phyloP scores from a whole-genome alignment of 352 stramenopile species.

The Phytophthora sojae region DNA sequence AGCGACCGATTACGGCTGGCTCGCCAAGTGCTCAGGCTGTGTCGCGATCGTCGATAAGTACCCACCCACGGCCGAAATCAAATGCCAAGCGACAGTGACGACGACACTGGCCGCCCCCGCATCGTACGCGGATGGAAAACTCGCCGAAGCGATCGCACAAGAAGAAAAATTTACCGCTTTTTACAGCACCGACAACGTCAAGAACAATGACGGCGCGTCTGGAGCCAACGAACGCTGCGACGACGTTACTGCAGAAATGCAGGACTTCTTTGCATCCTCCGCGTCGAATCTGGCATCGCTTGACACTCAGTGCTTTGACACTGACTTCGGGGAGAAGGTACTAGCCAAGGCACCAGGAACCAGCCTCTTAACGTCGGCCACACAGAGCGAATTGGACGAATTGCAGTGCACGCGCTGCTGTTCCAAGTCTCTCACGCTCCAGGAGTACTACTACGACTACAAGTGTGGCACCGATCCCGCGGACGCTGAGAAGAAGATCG shows the following conservation, averaged over 20 bases:
- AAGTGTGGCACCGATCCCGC: conserved; percentile 11
- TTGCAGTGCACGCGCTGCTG: conserved; percentile 34
- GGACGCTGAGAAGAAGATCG: conserved; percentile 12
- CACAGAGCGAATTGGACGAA: neutral
- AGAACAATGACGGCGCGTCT: conserved; percentile 20
- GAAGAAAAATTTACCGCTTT: conserved; percentile 27
- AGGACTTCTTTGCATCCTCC: conserved; percentile 20
- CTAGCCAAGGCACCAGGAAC: conserved; percentile 1
- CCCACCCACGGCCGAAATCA: conserved; percentile 1
- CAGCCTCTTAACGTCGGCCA: neutral
- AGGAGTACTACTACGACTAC: conserved; percentile 36
- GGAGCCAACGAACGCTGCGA: conserved; percentile 23
- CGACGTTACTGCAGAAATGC: conserved; percentile 1
- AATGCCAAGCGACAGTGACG: conserved; percentile 6
- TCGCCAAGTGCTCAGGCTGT: conserved; percentile 30
- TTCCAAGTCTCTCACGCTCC: conserved; percentile 20
- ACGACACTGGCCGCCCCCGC: neutral
- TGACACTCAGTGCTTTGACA: conserved; percentile 15
- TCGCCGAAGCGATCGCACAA: conserved; percentile 12
- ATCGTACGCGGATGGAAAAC: conserved; percentile 8
- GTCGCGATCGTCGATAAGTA: conserved; percentile 37
- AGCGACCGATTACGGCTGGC: conserved; percentile 30
- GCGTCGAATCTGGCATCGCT: neutral
- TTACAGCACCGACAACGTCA: conserved; percentile 18
- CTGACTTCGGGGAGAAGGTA: conserved; percentile 12